phyloP scores from a whole-genome alignment of 768 basidiomycete genomes.

The Dentipellis sp. region DNA sequence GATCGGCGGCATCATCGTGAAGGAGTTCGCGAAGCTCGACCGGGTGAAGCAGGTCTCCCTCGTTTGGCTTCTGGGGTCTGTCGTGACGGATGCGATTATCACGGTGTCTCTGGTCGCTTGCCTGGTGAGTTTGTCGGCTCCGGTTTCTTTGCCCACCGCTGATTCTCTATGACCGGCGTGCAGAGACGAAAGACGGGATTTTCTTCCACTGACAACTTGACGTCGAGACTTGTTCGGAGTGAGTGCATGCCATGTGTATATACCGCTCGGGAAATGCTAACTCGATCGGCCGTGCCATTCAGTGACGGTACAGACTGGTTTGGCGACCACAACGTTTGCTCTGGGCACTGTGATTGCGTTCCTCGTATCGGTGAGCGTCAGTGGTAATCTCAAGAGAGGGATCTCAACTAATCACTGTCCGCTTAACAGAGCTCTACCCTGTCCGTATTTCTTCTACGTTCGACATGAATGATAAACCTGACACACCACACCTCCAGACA shows the following conservation, averaged over 20 bases:
- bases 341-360: too few species aligned
- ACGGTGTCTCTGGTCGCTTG: slow-evolving; percentile 33
- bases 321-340: too few species aligned
- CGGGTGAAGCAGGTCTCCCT: slow-evolving; percentile 22
- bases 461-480: too few species aligned
- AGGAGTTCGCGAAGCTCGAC: slow-evolving; percentile 21
- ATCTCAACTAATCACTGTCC: too few species aligned
- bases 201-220: slow-evolving; percentile 28
- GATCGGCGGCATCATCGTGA: slow-evolving; percentile 20
- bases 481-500: slow-evolving; percentile 16
- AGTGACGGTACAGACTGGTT: slow-evolving; percentile 22
- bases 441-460: too few species aligned
- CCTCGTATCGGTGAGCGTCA: too few species aligned
- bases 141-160: neutral
- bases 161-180: neutral
- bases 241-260: slow-evolving; percentile 5
- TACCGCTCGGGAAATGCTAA: too few species aligned
- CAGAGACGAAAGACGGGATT: slow-evolving; percentile 36
- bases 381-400: too few species aligned
- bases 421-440: too few species aligned
- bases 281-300: too few species aligned
- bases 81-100: slow-evolving; percentile 32
- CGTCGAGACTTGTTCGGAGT: slow-evolving; percentile 34
- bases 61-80: slow-evolving; percentile 34
- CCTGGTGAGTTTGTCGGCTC: slow-evolving; percentile 23